Evolutionary conservation across 1,284 basidiomycete species (phyloP).

Genomic region (Boletus smithii): DNA sequence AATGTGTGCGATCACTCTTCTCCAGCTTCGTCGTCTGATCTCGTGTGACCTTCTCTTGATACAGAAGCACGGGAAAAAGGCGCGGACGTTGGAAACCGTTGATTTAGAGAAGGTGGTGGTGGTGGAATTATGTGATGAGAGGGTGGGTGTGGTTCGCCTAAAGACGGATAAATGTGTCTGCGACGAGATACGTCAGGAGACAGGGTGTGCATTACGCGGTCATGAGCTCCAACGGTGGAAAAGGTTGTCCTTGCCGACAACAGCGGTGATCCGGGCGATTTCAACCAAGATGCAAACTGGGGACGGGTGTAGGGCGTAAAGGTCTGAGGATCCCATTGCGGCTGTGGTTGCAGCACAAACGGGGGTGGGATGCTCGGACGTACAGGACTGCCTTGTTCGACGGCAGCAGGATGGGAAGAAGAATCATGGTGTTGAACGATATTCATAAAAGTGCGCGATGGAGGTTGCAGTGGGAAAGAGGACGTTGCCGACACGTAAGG

Average conservation of each 20-base stretch:
- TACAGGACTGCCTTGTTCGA: slow-evolving; percentile 9
- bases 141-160: slow-evolving; percentile 17
- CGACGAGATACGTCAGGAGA: slow-evolving; percentile 14
- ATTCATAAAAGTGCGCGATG: slow-evolving; percentile 26
- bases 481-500: slow-evolving; percentile 19
- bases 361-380: slow-evolving; percentile 49
- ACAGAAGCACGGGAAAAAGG: slow-evolving; percentile 13
- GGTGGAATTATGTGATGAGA: slow-evolving; percentile 18
- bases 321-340: slow-evolving; percentile 53
- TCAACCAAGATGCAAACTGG: slow-evolving; percentile 40
- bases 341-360: slow-evolving; percentile 61
- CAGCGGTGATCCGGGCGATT: slow-evolving; percentile 24
- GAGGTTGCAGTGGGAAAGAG: slow-evolving; percentile 18
- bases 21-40: slow-evolving; percentile 20
- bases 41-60: slow-evolving; percentile 12
- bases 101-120: slow-evolving; percentile 14
- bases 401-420: too few relatives aligned
- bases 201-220: slow-evolving; percentile 13
- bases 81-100: slow-evolving; percentile 13
- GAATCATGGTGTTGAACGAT: too few relatives aligned
- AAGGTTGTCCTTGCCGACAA: slow-evolving; percentile 17
- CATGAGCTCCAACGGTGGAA: slow-evolving; percentile 14
- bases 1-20: slow-evolving; percentile 17
- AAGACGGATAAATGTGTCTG: slow-evolving; percentile 11
- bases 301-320: slow-evolving; percentile 38